A percentile compares a stretch with the other conserved stretches of the same genome.
phyloP scores from a whole-genome alignment of 768 basidiomycete genomes.

The Russula emetica region DNA sequence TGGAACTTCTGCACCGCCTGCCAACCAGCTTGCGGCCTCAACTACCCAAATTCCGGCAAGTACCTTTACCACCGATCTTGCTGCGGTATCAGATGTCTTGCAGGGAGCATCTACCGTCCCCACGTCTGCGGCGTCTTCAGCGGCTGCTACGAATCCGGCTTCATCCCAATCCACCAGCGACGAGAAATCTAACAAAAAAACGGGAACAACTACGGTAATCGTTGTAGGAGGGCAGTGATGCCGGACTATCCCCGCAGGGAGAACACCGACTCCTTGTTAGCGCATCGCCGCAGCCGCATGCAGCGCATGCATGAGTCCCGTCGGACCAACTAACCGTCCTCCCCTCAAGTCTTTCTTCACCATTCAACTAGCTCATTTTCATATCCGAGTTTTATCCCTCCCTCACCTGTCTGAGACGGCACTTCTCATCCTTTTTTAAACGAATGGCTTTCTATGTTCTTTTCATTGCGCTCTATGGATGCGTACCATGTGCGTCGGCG shows the following conservation, averaged over 20 bases:
- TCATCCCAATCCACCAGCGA: no score
- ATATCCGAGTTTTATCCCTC: background rate
- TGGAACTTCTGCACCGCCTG: background rate
- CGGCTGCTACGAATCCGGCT: background rate
- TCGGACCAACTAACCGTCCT: background rate
- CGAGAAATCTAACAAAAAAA: no score
- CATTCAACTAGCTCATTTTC: background rate
- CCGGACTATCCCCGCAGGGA: no score
- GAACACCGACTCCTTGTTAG: background rate
- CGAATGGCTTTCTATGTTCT: background rate
- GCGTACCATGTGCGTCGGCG: constrained; percentile 12
- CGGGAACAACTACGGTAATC: no score
- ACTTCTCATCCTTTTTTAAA: background rate
- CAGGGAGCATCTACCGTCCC: background rate
- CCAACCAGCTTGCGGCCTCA: background rate
- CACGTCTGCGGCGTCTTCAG: background rate
- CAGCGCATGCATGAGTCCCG: background rate
- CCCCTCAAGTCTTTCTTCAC: background rate
- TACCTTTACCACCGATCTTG: background rate
- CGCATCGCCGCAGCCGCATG: constrained; percentile 1
- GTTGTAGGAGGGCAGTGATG: no score
- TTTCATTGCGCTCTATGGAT: background rate
- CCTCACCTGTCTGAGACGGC: constrained; percentile 1
- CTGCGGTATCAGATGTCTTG: background rate
- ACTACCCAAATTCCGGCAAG: background rate